Percentiles rank a stretch among this genome's conserved stretches.
phyloP scores from a whole-genome alignment of 225 moss, liverwort and hornwort species.

The Bryum argenteum region DNA sequence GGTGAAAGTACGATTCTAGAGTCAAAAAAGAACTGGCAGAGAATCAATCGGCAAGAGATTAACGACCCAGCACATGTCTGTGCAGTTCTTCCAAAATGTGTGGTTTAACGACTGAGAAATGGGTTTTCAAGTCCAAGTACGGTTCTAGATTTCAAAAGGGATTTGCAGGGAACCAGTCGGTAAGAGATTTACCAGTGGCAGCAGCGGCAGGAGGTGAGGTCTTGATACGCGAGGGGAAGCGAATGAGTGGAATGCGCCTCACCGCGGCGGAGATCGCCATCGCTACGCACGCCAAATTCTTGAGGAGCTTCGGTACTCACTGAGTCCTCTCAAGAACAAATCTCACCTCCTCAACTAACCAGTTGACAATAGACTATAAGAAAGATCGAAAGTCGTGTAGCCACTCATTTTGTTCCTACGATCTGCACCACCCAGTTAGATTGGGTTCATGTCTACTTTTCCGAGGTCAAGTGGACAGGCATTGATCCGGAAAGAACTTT shows the following conservation, averaged over 20 bases:
- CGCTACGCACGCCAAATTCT: background rate
- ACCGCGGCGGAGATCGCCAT: conserved; percentile 29
- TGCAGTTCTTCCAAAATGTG: too few relatives aligned
- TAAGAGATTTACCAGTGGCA: conserved; percentile 15
- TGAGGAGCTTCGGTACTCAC: background rate
- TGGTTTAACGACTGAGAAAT: too few relatives aligned
- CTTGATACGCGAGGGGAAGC: conserved; percentile 21
- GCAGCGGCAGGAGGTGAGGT: conserved; percentile 2
- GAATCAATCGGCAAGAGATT: too few relatives aligned
- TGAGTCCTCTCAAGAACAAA: background rate
- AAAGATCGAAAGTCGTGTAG: background rate
- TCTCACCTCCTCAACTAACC: too few relatives aligned
- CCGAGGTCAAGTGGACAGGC: background rate
- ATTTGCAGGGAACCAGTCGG: too few relatives aligned
- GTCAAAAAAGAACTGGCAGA: too few relatives aligned
- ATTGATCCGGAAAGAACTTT: background rate
- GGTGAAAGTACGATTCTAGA: too few relatives aligned
- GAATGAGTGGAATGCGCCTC: conserved; percentile 42
- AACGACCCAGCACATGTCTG: too few relatives aligned
- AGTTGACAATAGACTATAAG: background rate
- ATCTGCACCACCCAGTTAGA: background rate
- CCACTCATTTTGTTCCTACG: background rate
- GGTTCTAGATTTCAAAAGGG: too few relatives aligned
- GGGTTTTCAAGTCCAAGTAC: too few relatives aligned
- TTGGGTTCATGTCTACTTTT: background rate